Base-by-base conservation (phyloP, 345 rosid genomes). In the Brassica napus region DNA sequence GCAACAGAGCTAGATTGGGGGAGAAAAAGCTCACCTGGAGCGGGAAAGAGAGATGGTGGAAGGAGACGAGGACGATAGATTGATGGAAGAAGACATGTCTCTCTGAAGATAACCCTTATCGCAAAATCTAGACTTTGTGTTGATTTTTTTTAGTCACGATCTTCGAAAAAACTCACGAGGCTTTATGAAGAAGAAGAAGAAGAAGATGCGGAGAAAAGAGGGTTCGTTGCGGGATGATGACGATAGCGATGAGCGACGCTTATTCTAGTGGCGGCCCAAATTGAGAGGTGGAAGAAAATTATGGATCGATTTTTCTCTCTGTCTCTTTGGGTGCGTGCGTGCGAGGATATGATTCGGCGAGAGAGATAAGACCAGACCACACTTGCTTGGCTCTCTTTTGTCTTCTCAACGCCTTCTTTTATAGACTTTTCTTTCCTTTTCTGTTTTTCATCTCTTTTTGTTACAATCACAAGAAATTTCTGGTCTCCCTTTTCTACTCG, bases 81-180 rank as follows among this genome's bases (percentile, higher is more conserved):
- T 83, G 83, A 85, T 75, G 1, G 86, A 83, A 71, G 89, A 79
- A 71, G 89, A 79, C 88, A 87, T 85, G 24, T 67, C 47, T 65
- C 60, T 28, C 54, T 21, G 0, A 26, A 42, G 31, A 60, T 10
- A 44, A 28, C 8, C 52, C 68, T 68, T 54, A 7, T 63, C 57
- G 69, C 54, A 57, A 75, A 75, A 74, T 74, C 71, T 4, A 58
- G 49, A 55, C 24, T 26, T 69, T 57, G 68, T 23, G 55, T 10
- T 37, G 60, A 65, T 7, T 55, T 24, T 6, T 37, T 1, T 4
- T 6, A 6, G 4, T 74, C 65, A 61, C 24, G 82, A 61, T 73
- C 74, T 37, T 61, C 55, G 7, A 44, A 4, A 5, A 35, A 16
- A 31, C 59, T 10, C 49, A 42, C 49, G 63, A 23, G 64, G 66